Conservation (phyloP, 2,329 filamentous ascomycete genomes). For the Triangularia setosa region DNA sequence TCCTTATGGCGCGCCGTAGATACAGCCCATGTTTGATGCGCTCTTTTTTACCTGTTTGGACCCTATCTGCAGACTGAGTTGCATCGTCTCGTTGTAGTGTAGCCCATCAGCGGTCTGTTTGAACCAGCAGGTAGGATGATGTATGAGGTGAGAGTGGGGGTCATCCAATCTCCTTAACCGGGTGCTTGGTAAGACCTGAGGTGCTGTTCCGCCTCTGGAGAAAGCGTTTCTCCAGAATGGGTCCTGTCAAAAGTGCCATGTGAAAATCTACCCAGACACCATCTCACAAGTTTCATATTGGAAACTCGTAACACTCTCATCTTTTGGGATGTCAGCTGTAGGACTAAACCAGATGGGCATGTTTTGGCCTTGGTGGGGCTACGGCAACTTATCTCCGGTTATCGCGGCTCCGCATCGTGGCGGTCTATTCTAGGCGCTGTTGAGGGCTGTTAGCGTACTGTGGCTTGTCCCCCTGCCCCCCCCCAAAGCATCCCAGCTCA, state of each 20-base stretch:
- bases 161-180: background rate
- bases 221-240: background rate
- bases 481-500: background rate
- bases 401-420: background rate
- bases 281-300: background rate
- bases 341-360: background rate
- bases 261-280: background rate
- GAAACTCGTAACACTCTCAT: background rate
- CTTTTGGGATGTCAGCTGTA: background rate
- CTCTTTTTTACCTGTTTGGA: background rate
- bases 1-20: background rate
- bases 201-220: too few relatives aligned
- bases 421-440: background rate
- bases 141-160: background rate
- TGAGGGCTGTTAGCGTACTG: background rate
- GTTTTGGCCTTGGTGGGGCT: background rate
- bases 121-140: background rate
- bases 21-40: background rate
- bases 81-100: background rate
- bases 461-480: too few relatives aligned
- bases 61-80: background rate
- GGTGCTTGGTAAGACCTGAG: background rate
- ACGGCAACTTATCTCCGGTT: background rate
- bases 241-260: background rate
- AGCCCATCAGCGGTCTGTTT: background rate